phyloP scores from a whole-genome alignment of 192 early-diverging fungal species.

The Mortierella hygrophila region DNA sequence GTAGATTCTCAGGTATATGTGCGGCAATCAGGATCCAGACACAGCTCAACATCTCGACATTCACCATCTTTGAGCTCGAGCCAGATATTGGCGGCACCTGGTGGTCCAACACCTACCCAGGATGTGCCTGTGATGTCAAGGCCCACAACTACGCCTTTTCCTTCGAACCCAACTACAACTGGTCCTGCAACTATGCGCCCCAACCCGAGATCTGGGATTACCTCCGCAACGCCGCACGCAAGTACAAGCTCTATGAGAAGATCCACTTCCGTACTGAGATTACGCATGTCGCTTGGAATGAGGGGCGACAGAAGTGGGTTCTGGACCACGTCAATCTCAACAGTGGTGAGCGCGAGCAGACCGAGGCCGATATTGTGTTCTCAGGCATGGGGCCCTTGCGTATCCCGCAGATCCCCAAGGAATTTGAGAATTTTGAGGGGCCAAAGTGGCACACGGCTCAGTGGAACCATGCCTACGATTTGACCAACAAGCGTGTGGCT shows the following conservation, averaged over 20 bases:
- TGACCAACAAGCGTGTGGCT: conserved; percentile 35
- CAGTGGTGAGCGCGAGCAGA: conserved; percentile 12
- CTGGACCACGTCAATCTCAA: conserved; percentile 20
- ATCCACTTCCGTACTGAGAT: conserved; percentile 57
- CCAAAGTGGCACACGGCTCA: conserved; percentile 45
- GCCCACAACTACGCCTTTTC: conserved; percentile 57
- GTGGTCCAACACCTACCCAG: conserved; percentile 60
- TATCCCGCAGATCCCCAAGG: conserved; percentile 58
- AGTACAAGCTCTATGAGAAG: conserved; percentile 55
- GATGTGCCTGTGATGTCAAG: conserved; percentile 59
- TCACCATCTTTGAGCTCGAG: conserved; percentile 59
- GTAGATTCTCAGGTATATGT: conserved; percentile 62
- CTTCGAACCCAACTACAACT: conserved; percentile 60
- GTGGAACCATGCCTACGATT: conserved; percentile 50
- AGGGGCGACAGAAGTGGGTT: conserved; percentile 50
- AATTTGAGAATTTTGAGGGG: conserved; percentile 55
- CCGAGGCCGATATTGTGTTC: conserved; percentile 48
- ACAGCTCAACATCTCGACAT: conserved; percentile 56
- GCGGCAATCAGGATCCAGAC: conserved; percentile 64
- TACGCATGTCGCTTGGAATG: conserved; percentile 45
- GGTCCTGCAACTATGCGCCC: conserved; percentile 43
- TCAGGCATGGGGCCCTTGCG: conserved; percentile 62
- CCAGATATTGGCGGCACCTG: conserved; percentile 68
- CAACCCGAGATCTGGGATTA: conserved; percentile 61
- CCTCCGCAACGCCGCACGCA: conserved; percentile 41